phyloP scores from a whole-genome alignment of 2,329 filamentous ascomycete genomes.

The Scytalidium sp. region DNA sequence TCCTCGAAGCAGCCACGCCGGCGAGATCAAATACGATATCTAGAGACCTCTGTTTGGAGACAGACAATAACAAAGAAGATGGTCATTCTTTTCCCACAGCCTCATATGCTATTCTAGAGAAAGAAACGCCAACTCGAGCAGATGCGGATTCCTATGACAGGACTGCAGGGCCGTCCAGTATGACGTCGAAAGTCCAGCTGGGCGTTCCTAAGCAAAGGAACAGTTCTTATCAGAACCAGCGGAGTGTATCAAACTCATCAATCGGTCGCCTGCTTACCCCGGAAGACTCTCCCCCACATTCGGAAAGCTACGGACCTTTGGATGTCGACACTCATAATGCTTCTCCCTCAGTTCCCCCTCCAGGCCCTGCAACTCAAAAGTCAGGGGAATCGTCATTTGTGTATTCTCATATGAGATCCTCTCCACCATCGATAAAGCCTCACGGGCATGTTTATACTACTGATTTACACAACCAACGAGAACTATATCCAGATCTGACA shows the following conservation, averaged over 20 bases:
- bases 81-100: conserved; percentile 9
- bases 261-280: conserved; percentile 21
- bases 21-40: conserved; percentile 3
- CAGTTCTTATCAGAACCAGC: not conserved
- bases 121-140: conserved; percentile 2
- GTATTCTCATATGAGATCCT: conserved; percentile 24
- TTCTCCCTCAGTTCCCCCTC: not conserved
- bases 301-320: not conserved
- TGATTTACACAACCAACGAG: conserved; percentile 21
- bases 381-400: conserved; percentile 14
- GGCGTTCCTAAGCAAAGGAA: not conserved
- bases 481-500: conserved; percentile 17
- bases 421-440: conserved; percentile 25
- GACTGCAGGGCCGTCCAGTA: not conserved
- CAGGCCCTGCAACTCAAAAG: not conserved
- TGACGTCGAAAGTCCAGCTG: not conserved
- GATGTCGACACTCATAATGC: not conserved
- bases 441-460: conserved; percentile 25
- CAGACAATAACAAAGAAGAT: conserved; percentile 5
- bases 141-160: not conserved
- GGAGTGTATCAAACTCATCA: not conserved
- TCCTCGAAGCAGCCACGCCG: conserved; percentile 18
- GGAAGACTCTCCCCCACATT: conserved; percentile 27
- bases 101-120: conserved; percentile 4
- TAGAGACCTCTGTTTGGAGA: conserved; percentile 2